phyloP scores from a whole-genome alignment of 2,329 filamentous ascomycete genomes.

The Plectosphaerella cucumerina region DNA sequence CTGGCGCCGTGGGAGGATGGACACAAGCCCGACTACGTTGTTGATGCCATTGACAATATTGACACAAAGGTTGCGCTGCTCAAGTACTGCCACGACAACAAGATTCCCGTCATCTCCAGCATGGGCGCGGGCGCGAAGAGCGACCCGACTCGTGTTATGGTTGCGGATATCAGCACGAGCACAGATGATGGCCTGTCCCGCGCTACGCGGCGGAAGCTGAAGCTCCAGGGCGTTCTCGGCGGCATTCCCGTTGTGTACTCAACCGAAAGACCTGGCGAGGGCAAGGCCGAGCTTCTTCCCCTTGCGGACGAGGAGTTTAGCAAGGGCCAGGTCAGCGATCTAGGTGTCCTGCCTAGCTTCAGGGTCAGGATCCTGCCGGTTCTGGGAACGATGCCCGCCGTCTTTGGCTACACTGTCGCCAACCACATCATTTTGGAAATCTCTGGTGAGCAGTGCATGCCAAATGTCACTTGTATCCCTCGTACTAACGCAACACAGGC shows the following conservation, averaged over 20 bases:
- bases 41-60: slow-evolving; percentile 98
- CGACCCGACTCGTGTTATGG: slow-evolving; percentile 74
- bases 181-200: slow-evolving; percentile 87
- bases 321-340: slow-evolving; percentile 80
- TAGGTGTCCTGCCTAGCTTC: slow-evolving; percentile 88
- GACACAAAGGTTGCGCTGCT: slow-evolving; percentile 91
- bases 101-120: slow-evolving; percentile 80
- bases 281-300: slow-evolving; percentile 86
- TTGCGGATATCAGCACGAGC: slow-evolving; percentile 86
- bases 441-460: slow-evolving; percentile 29
- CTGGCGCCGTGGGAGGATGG: slow-evolving; percentile 62
- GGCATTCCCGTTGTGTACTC: slow-evolving; percentile 93
- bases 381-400: slow-evolving; percentile 92
- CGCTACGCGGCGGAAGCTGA: slow-evolving; percentile 74
- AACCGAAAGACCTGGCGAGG: slow-evolving; percentile 82
- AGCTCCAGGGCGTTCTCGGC: slow-evolving; percentile 70
- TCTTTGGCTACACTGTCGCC: slow-evolving; percentile 87
- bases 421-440: slow-evolving; percentile 89
- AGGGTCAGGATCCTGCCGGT: slow-evolving; percentile 92
- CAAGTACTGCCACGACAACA: slow-evolving; percentile 77
- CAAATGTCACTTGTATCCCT: background rate
- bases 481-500: slow-evolving; percentile 35
- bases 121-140: slow-evolving; percentile 98
- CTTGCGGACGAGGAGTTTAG: slow-evolving; percentile 82
- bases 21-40: slow-evolving; percentile 75